Evolutionary conservation across 495 filamentous ascomycete species (phyloP), one percentile per base, ranked within the genome.

Genomic region (Neurospora discreta): DNA sequence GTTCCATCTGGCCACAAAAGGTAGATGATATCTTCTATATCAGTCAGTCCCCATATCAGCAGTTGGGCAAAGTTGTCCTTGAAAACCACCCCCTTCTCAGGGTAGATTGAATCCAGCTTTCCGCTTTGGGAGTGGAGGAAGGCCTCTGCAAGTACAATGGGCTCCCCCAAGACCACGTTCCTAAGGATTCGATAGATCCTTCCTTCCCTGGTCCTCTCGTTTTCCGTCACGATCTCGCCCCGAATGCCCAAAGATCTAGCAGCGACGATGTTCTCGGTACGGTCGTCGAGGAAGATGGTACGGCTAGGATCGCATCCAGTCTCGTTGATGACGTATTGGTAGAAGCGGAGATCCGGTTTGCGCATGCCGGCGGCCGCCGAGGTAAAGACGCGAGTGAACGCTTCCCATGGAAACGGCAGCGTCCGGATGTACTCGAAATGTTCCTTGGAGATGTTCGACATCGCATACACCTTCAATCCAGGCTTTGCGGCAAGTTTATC

Each of bases 271-370:
- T 79, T 79, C 16, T 74, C 76, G 2, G 46, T 65, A 10, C 42
- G 41, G 26, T 76, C 76, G 58, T 79, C 76, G 26, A 77, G 46
- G 69, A 77, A 75, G 44, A 79, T 52, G 9, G 75, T 69, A 11
- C 77, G 52, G 20, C 65, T 52, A 10, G 76, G 73, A 30, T 69
- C 67, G 23, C 73, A 5, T n/a, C 74, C 73, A 15, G 70, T 76
- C 23, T 74, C 6, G 0, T 77, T 6, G 15, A 79, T 70, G 7
- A 75, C 69, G 52, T 73, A 69, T 39, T 71, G 72, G 44, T 77
- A 79, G 70, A 75, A 76, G n/a, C 76, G 74, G 39, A 77, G 39
- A 40, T 77, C 74, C 20, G 77, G 77, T 43, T 79, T 79, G 42
- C 76, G 71, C 77, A 76, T 77, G 15, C 77, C 77, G 5, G 71